Percentiles rank a stretch among this genome's conserved stretches.
Conservation (phyloP, 345 rosid genomes). For the Mallotus nudiflorus region DNA sequence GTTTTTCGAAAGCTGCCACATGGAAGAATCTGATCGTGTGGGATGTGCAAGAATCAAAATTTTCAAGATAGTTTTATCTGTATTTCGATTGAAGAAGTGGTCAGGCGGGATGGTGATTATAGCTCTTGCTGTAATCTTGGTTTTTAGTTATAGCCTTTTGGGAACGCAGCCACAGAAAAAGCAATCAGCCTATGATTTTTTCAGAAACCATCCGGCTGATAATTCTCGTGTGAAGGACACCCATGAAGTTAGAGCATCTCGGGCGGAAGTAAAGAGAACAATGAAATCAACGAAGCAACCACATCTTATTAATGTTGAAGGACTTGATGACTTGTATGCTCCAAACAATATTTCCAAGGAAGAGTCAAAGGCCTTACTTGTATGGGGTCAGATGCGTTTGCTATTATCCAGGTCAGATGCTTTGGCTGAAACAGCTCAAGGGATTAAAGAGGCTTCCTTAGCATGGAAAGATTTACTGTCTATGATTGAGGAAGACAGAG, state of each 20-base stretch:
- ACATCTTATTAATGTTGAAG: conserved; percentile 27
- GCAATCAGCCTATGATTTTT: conserved; percentile 52
- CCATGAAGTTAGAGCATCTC: conserved; percentile 24
- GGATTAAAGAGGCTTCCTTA: conserved; percentile 70
- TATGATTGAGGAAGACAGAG: conserved; percentile 36
- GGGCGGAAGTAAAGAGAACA: conserved; percentile 23
- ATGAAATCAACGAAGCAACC: conserved; percentile 17
- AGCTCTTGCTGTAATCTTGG: conserved; percentile 54
- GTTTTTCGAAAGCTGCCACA: not conserved
- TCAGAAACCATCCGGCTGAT: conserved; percentile 35
- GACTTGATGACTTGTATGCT: conserved; percentile 58
- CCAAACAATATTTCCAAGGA: conserved; percentile 43
- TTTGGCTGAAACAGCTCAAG: conserved; percentile 71
- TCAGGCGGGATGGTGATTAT: conserved; percentile 64
- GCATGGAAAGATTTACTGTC: conserved; percentile 57
- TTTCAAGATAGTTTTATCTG: conserved; percentile 33
- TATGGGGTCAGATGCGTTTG: conserved; percentile 63
- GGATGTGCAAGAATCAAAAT: conserved; percentile 21
- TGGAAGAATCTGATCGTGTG: not conserved
- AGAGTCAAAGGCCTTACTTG: conserved; percentile 48
- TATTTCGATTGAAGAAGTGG: conserved; percentile 66
- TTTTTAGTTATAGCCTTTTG: conserved; percentile 52
- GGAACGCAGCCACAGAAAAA: conserved; percentile 35
- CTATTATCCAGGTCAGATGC: conserved; percentile 74
- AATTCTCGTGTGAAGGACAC: conserved; percentile 28